These are phyloP conservation scores for Simplicillium aogashimaense DNA, from an alignment of 2,329 filamentous ascomycete genomes.

Conservation along the genomic window DNA sequence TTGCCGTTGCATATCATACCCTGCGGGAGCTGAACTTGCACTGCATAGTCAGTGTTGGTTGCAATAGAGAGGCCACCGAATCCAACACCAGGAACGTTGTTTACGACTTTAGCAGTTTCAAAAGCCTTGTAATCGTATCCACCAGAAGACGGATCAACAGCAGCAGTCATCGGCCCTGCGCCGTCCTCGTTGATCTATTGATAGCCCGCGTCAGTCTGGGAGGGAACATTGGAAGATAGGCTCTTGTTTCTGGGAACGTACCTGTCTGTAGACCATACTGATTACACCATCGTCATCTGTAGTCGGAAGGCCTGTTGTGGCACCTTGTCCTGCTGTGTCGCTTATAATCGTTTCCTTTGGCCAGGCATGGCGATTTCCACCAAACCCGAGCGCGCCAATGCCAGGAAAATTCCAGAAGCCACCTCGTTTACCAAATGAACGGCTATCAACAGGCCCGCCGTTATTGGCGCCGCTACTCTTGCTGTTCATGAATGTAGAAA, in stretches of 20 bases:
- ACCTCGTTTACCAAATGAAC: constrained; percentile 6
- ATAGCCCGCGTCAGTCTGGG: constrained; percentile 11
- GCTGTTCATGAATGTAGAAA: constrained; percentile 45
- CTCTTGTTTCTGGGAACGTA: constrained; percentile 5
- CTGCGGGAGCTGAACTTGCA: constrained; percentile 49
- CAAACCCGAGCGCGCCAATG: constrained; percentile 9
- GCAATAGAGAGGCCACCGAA: constrained; percentile 43
- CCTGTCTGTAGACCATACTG: constrained; percentile 51
- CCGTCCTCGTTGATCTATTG: constrained; percentile 54
- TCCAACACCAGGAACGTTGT: constrained; percentile 46
- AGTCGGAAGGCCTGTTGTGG: constrained; percentile 47
- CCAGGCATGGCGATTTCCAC: constrained; percentile 27
- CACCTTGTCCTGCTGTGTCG: constrained; percentile 42
- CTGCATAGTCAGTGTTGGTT: constrained; percentile 47
- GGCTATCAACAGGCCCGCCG: constrained; percentile 15
- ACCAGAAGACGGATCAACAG: constrained; percentile 48
- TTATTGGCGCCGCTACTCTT: constrained; percentile 23
- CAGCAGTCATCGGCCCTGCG: constrained; percentile 47
- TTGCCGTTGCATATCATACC: constrained; percentile 39
- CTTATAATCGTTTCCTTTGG: constrained; percentile 41
- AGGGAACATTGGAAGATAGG: not conserved
- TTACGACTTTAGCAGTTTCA: constrained; percentile 42
- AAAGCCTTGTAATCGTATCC: constrained; percentile 48
- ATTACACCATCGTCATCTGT: constrained; percentile 49
- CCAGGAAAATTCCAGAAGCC: constrained; percentile 8